Base-by-base conservation (phyloP, 2,329 filamentous ascomycete species). In the Myriosclerotinia duriaeana region DNA sequence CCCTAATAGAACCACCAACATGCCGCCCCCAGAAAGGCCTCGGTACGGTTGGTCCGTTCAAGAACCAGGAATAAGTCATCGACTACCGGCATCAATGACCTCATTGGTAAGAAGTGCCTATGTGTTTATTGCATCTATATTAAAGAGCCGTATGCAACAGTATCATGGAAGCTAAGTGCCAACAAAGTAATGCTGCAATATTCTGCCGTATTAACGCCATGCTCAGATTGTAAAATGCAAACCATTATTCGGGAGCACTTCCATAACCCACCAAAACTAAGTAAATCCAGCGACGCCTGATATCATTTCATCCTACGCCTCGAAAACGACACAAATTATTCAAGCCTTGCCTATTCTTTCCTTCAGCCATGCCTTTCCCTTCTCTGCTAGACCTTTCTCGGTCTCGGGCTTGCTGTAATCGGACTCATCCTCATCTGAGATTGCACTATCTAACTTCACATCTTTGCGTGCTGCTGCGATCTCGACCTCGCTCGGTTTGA, bases 361-460 rank as follows among this genome's bases (percentile, higher is more conserved):
- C 40, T 61, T 65, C 17, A 65, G 20, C 66, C 81, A 76, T 66
- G 84, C 83, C 77, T 84, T 86, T 52, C 82, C 83, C 74, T 83
- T 84, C 62, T 83, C 82, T 9, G 83, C 78, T 58, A 83, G 74
- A 4, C 80, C 80, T 64, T 73, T 71, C 63, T 65, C 62, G 64
- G 64, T 61, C 66, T 70, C 58, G 5, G 8, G n/a, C 58, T 38
- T 60, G 44, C 44, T 61, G 14, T 61, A 40, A 50, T 61, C 44
- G 36, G n/a, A 30, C 46, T 65, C 64, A 66, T 74, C 61, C 53
- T 74, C 68, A 56, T 73, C 69, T 53, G 64, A 67, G 70, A 75
- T 56, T 68, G 75, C 69, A 71, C 71, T 70, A 66, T 73, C 72
- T 67, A 68, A 69, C 26, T 68, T 66, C 1, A 17, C 42, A 42